Evolutionary conservation across 1,139 yeast genomes (phyloP), one percentile per base, ranked within the genome.

Genomic region (Arxiozyma bovina): DNA sequence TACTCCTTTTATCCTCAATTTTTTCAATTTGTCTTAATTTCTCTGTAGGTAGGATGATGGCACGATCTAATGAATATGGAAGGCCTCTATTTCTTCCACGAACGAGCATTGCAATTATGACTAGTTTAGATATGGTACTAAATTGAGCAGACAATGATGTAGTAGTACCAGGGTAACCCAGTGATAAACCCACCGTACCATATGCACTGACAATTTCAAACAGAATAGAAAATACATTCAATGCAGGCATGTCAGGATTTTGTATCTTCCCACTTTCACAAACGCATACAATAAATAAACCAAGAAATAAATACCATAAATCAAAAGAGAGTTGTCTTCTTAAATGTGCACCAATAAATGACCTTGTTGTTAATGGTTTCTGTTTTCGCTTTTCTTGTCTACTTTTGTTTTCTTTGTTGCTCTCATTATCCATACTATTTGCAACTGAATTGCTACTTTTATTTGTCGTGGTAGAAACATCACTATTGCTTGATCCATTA

Each of bases 181-280:
- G 71, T 4, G 95, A 86, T 58, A 91, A 71, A 0, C 98, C 99
- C 44, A 91, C 97, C 0, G 96, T 90, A 68, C 97, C 96, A 70
- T 93, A 94, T 0, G 98, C 99, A 63, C 96, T 85, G 6, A 89
- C 87, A 55, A 90, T 83, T 68, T 93, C 99, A 71, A 91, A 93
- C 63, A 93, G 71, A 2, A 88, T 74, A 8, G 81, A 74, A 69
- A 91, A 93, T 20, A 87, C 80, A 6, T 81, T 75, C 64, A 91
- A 87, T 4, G 79, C 72, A 15, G 74, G 68, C 50, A 75, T 72
- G 45, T 72, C 69, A 4, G 73, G 63, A 51, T 76, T 74, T 50
- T 70, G 64, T 45, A 93, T 73, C 58, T 79, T 79, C 5, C 75
- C 71, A 38, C 91, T 88, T 66, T 93, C 98, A 44, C 88, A 87